Evolutionary conservation across 495 filamentous ascomycete species (phyloP), one percentile per base, ranked within the genome.

Genomic region (Xylaria telfairii): DNA sequence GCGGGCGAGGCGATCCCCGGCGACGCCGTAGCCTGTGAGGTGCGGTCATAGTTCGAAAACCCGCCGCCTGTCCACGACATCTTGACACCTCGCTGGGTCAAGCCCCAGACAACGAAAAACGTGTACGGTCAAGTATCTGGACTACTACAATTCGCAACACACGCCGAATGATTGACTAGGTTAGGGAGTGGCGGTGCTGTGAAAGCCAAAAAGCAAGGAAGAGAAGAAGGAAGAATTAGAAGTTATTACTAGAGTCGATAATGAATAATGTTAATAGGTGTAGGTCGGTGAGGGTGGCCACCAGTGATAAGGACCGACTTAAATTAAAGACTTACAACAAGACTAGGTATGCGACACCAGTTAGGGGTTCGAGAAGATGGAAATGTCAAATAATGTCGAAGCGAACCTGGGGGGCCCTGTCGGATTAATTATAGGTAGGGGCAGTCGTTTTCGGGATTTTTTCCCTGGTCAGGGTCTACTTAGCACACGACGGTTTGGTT

Each of bases 41-140:
- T 83, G 56, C 71, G 79, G 71, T 85, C 82, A 71, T 84, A 82
- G 74, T 80, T 83, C 77, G 74, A 80, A 53, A 83, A 84, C 74
- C 78, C 78, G 46, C 72, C 73, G 70, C 81, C 82, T 49, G 78
- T 71, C 49, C 83, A 82, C 69, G 82, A 84, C 83, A 85, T 85
- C 24, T 60, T 69, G 47, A 44, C 68, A 17, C 26, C 74, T 74
- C 51, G 71, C 69, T 65, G 41, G 63, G 19, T 51, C 74, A 32
- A 56, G 49, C 26, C 69, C 34, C 44, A 47, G 49, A 46, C 26
- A n/a, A 19, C 49, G 34, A 34, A 4, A 10, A 21, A 21, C 9
- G 67, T 47, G 21, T 37, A 34, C 21, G 15, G 64, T 66, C 42
- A 30, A 8, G 9, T 21, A 28, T 34, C 5, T 53, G 0, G 28